Base-by-base conservation (phyloP, 1,139 yeast species). In the Hansenula sp. region DNA sequence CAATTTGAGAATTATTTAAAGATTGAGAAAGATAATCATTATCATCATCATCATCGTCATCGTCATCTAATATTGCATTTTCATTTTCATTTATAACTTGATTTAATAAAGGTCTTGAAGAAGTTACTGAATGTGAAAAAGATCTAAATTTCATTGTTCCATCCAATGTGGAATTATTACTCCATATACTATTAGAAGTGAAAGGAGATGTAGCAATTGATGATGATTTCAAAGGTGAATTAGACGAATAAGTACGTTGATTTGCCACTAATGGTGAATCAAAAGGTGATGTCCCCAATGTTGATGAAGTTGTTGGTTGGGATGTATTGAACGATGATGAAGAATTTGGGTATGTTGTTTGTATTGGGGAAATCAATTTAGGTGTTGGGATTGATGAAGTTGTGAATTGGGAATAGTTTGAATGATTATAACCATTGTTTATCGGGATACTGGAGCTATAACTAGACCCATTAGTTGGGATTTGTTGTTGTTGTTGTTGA, bases 41-140 rank as follows among this genome's bases (percentile, higher is more conserved):
- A 67, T 65, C 19, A 60, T 13, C 7, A 24, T 25, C 68, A 33
- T 62, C 57, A 28, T 51, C 54, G 12, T 59, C 65, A 5, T 69
- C 71, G 33, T 69, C 78, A 44, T 72, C 79, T 11, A 55, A 57
- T 11, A 72, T 62, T 0, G 76, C 78, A 37, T 70, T 69, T 29
- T 65, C 73, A 38, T 63, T 55, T 38, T 59, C 33, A 42, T 41
- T 36, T 8, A 21, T 18, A 3, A 38, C 41, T 29, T 41, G 12
- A 6, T 21, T 38, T n/a, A 42, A 42, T 3, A 45, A 41, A n/a
- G 53, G 54, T 30, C 48, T 47, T 17, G 48, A 29, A 2, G 45
- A 39, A 2, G 52, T 11, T 7, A 15, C 18, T 13, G 36, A 36
- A 18, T 34, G 21, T 10, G 21, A n/a, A n/a, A 41, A 15, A 1